phyloP scores from a whole-genome alignment of 306 rosid genomes.

The Quercus dentata region DNA sequence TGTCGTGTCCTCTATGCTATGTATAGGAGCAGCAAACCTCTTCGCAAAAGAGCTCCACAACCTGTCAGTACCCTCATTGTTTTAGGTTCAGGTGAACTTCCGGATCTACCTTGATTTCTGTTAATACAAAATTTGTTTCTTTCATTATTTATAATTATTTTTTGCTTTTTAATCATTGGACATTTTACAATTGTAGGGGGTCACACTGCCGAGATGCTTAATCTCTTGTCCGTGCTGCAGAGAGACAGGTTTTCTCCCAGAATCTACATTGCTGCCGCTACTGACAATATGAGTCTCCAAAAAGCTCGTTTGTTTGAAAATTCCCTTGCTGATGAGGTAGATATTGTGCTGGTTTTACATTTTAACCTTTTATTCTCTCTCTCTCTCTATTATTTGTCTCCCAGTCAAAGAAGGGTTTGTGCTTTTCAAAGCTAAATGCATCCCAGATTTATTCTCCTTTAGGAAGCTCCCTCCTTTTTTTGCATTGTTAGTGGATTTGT shows the following conservation, averaged over 20 bases:
- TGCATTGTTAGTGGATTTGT: slow-evolving; percentile 12
- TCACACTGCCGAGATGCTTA: slow-evolving; percentile 95
- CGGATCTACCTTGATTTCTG: slow-evolving; percentile 9
- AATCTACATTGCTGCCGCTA: slow-evolving; percentile 79
- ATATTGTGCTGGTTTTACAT: neutral
- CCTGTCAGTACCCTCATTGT: slow-evolving; percentile 44
- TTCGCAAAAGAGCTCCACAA: slow-evolving; percentile 24
- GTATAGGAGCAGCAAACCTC: slow-evolving; percentile 24
- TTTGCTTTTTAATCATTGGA: neutral
- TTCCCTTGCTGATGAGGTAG: slow-evolving; percentile 41
- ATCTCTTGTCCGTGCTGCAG: slow-evolving; percentile 65
- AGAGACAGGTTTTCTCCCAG: slow-evolving; percentile 64
- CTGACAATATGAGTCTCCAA: slow-evolving; percentile 90
- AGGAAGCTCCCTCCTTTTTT: neutral
- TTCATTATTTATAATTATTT: neutral
- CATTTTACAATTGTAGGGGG: slow-evolving; percentile 45
- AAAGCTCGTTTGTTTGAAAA: slow-evolving; percentile 70
- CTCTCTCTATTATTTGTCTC: too few relatives aligned
- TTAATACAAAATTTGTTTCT: slow-evolving; percentile 7
- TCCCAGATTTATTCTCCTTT: too few relatives aligned
- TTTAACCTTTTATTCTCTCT: neutral
- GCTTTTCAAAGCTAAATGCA: too few relatives aligned
- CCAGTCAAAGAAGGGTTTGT: too few relatives aligned
- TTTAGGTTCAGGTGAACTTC: slow-evolving; percentile 52
- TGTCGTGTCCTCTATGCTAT: slow-evolving; percentile 38